phyloP scores from a whole-genome alignment of 208 protist genomes.

The Kentomonas sorsogonicus region DNA sequence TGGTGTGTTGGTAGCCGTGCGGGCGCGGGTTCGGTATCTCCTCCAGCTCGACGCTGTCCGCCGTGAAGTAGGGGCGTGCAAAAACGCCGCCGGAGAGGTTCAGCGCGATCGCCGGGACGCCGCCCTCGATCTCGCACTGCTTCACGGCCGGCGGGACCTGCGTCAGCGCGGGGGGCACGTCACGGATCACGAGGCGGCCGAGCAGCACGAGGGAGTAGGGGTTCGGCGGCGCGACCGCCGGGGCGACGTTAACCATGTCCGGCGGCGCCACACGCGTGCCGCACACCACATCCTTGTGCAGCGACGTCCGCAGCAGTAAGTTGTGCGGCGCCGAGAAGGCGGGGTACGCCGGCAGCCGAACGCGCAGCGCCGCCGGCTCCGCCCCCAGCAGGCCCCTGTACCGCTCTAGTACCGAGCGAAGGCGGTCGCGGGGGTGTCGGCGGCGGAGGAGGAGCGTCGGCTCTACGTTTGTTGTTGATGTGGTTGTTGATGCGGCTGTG shows the following conservation, averaged over 20 bases:
- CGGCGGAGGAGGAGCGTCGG: too few relatives aligned
- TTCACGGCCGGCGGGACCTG: slow-evolving; percentile 49
- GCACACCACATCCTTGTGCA: slow-evolving; percentile 86
- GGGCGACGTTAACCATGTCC: slow-evolving; percentile 2
- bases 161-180: slow-evolving; percentile 39
- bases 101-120: slow-evolving; percentile 50
- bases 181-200: slow-evolving; percentile 56
- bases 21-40: slow-evolving; percentile 65
- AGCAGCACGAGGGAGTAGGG: slow-evolving; percentile 55
- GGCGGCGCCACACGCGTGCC: slow-evolving; percentile 39
- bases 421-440: slow-evolving; percentile 34
- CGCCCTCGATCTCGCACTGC: slow-evolving; percentile 86
- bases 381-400: slow-evolving; percentile 40
- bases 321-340: slow-evolving; percentile 61
- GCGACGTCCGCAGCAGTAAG: slow-evolving; percentile 58
- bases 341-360: slow-evolving; percentile 44
- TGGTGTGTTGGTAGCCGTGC: slow-evolving; percentile 3
- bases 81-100: slow-evolving; percentile 57
- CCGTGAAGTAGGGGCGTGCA: slow-evolving; percentile 14
- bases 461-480: too few relatives aligned
- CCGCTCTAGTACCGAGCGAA: slow-evolving; percentile 27
- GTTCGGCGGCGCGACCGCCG: slow-evolving; percentile 17
- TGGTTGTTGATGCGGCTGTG: slow-evolving; percentile 15
- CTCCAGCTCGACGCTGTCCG: slow-evolving; percentile 43
- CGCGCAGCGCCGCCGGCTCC: slow-evolving; percentile 49